Conservation (phyloP, 2,329 filamentous ascomycete genomes). For the Erysiphe pulchra region DNA sequence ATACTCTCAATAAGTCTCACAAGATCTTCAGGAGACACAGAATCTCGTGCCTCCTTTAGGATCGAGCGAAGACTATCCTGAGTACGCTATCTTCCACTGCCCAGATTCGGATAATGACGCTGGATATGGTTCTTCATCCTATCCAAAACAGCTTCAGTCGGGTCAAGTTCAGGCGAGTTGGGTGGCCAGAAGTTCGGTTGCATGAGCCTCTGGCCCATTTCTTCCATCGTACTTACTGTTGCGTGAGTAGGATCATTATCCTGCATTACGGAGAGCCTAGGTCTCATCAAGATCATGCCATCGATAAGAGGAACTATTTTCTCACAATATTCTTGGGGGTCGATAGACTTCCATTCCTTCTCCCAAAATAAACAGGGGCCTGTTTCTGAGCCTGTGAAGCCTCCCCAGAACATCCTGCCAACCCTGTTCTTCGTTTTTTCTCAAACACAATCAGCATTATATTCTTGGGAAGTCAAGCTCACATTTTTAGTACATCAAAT, state of each 20-base stretch:
- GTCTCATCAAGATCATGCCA: too few relatives aligned
- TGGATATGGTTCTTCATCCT: too few relatives aligned
- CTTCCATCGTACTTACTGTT: too few relatives aligned
- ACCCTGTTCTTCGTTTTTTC: background rate
- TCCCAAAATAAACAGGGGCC: too few relatives aligned
- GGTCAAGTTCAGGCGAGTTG: slow-evolving; percentile 4
- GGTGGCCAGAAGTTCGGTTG: slow-evolving; percentile 3
- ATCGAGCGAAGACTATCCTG: slow-evolving; percentile 2
- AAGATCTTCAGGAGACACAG: slow-evolving; percentile 1
- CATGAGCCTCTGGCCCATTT: background rate
- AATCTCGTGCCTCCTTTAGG: slow-evolving; percentile 5
- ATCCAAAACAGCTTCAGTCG: slow-evolving; percentile 5
- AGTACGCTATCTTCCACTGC: too few relatives aligned
- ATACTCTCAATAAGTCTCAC: slow-evolving; percentile 2
- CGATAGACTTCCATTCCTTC: too few relatives aligned
- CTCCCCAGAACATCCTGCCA: background rate
- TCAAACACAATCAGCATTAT: background rate
- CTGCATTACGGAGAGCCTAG: too few relatives aligned
- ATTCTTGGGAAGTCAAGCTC: background rate
- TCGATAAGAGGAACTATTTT: too few relatives aligned
- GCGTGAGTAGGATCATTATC: too few relatives aligned
- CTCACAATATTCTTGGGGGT: too few relatives aligned
- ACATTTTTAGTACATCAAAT: background rate
- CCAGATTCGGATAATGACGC: too few relatives aligned
- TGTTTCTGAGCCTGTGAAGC: too few relatives aligned